Percentiles rank a stretch among this genome's conserved stretches.
phyloP scores from a whole-genome alignment of 257 asterid species.

The Asclepias syriaca region DNA sequence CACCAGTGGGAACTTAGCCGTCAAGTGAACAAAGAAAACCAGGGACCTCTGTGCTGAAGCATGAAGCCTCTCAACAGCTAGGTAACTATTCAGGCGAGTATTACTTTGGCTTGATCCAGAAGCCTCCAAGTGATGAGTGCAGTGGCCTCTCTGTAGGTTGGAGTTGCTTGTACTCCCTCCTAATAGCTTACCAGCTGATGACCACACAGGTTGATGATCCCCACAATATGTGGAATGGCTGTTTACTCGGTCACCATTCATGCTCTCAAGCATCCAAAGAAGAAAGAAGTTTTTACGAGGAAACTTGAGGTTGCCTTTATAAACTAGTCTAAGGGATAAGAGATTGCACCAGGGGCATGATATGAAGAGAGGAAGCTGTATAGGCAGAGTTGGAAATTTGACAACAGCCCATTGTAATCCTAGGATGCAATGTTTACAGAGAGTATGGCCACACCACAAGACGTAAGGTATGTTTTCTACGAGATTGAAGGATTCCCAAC shows the following conservation, averaged over 20 bases:
- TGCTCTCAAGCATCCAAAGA: slow-evolving; percentile 96
- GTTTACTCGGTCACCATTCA: slow-evolving; percentile 77
- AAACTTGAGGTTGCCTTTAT: slow-evolving; percentile 65
- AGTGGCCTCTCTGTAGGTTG: slow-evolving; percentile 34
- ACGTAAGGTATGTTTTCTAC: slow-evolving; percentile 90
- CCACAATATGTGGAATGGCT: slow-evolving; percentile 49
- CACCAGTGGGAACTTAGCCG: slow-evolving; percentile 83
- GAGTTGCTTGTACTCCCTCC: slow-evolving; percentile 31
- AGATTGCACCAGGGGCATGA: slow-evolving; percentile 96
- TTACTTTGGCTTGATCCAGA: slow-evolving; percentile 38
- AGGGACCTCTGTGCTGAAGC: slow-evolving; percentile 55
- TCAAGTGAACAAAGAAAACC: slow-evolving; percentile 63
- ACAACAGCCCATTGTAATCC: slow-evolving; percentile 91
- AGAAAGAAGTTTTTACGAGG: slow-evolving; percentile 95
- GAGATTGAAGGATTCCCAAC: slow-evolving; percentile 92
- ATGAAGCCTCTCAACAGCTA: slow-evolving; percentile 51
- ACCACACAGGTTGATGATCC: slow-evolving; percentile 50
- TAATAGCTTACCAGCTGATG: slow-evolving; percentile 31
- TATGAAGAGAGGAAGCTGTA: slow-evolving; percentile 87
- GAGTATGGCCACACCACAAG: slow-evolving; percentile 95
- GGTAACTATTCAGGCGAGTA: slow-evolving; percentile 25
- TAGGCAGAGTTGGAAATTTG: slow-evolving; percentile 63
- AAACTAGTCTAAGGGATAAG: slow-evolving; percentile 71
- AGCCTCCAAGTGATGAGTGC: slow-evolving; percentile 32
- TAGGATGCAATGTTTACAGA: slow-evolving; percentile 89